A percentile compares a stretch with the other conserved stretches of the same genome.
phyloP scores from a whole-genome alignment of 2,329 filamentous ascomycete genomes.

The Cordyceps cicadae region DNA sequence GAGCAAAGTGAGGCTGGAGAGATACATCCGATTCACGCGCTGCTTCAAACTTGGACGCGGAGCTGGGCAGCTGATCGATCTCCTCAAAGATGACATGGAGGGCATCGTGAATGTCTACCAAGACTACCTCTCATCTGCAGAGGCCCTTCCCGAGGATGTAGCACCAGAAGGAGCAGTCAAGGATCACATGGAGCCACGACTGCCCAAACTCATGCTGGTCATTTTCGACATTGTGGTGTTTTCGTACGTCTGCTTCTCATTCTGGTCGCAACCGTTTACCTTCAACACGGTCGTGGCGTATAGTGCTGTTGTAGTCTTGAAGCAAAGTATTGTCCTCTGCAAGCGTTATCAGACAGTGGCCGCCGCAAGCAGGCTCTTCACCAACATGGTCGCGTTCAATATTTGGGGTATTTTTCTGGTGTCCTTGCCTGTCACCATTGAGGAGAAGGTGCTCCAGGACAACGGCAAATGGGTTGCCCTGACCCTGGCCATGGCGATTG shows the following conservation, averaged over 20 bases:
- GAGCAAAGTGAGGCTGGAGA: constrained; percentile 12
- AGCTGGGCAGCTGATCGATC: constrained; percentile 14
- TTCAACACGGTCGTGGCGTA: constrained; percentile 17
- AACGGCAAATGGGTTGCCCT: constrained; percentile 12
- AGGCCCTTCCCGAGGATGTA: neutral
- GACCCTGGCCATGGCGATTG: constrained; percentile 16
- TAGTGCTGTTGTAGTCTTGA: constrained; percentile 14
- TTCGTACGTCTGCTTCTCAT: constrained; percentile 16
- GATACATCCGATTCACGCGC: constrained; percentile 16
- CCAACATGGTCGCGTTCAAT: constrained; percentile 16
- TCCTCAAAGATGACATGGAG: constrained; percentile 16
- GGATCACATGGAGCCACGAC: constrained; percentile 13
- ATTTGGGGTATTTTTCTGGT: constrained; percentile 15
- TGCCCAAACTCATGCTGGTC: constrained; percentile 15
- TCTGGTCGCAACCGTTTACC: constrained; percentile 15
- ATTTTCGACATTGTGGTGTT: constrained; percentile 15
- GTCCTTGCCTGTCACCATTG: constrained; percentile 14
- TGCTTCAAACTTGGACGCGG: constrained; percentile 13
- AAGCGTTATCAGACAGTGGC: constrained; percentile 16
- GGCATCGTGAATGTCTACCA: constrained; percentile 14
- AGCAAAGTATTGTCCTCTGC: constrained; percentile 14
- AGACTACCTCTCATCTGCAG: constrained; percentile 11
- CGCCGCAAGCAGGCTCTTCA: constrained; percentile 14
- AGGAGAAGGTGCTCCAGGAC: constrained; percentile 11
- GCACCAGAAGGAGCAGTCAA: neutral